These are phyloP conservation scores for Beauveria asiatica DNA, from an alignment of 2,329 filamentous ascomycete species.

Conservation along the genomic window DNA sequence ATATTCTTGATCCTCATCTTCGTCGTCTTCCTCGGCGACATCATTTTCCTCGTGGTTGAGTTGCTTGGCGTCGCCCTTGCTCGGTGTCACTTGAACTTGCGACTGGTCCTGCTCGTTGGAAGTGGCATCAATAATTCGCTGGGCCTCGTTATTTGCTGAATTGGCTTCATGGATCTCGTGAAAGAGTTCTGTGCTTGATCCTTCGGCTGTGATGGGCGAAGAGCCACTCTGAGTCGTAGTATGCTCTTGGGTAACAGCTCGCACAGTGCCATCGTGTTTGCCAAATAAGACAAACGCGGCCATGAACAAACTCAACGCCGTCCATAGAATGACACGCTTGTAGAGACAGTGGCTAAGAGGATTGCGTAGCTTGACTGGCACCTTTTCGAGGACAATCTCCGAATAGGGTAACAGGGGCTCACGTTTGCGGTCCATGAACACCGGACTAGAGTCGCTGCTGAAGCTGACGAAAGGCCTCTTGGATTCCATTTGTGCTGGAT, in stretches of 20 bases:
- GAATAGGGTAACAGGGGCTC: conserved; percentile 27
- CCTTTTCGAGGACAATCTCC: conserved; percentile 24
- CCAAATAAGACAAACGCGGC: conserved; percentile 33
- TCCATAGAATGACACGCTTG: conserved; percentile 44
- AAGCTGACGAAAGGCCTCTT: conserved; percentile 24
- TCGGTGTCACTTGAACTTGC: background rate
- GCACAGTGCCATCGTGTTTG: conserved; percentile 19
- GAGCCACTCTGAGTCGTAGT: background rate
- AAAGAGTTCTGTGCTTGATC: background rate
- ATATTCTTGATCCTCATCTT: background rate
- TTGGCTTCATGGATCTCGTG: background rate
- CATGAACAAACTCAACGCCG: conserved; percentile 31
- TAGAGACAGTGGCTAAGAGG: conserved; percentile 45
- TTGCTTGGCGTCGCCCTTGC: background rate
- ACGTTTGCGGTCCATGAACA: conserved; percentile 22
- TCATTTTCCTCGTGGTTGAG: background rate
- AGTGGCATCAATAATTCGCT: background rate
- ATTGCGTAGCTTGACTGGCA: conserved; percentile 33
- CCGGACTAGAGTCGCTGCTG: conserved; percentile 27
- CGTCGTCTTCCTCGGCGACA: background rate
- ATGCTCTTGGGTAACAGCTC: background rate
- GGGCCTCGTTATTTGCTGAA: background rate
- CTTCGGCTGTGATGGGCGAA: background rate
- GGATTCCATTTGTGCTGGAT: conserved; percentile 18
- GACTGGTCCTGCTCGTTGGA: background rate